phyloP scores from a whole-genome alignment of 2,329 filamentous ascomycete species.

The Aureobasidium uvarum region DNA sequence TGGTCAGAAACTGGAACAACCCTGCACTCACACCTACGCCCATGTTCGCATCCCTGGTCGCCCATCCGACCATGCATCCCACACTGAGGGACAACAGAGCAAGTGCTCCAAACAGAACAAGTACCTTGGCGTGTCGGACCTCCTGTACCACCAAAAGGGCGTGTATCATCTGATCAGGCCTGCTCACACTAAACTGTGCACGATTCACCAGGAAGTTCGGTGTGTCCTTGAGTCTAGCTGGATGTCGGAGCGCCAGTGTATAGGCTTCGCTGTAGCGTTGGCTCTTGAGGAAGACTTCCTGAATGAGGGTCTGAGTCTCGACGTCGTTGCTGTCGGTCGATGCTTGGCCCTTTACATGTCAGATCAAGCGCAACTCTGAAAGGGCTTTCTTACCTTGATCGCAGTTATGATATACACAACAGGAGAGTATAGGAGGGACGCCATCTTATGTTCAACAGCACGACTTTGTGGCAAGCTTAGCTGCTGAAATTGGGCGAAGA shows the following conservation, averaged over 20 bases:
- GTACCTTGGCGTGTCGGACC: not conserved
- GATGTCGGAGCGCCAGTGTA: not conserved
- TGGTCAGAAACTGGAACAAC: not conserved
- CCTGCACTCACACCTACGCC: not conserved
- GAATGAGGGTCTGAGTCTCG: not conserved
- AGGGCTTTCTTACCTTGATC: too few species aligned
- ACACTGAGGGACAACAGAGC: not conserved
- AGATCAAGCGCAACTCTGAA: too few species aligned
- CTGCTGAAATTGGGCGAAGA: too few species aligned
- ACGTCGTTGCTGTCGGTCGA: not conserved
- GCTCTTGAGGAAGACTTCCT: not conserved
- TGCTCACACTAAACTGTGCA: not conserved
- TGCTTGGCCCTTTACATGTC: not conserved
- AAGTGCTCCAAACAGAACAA: not conserved
- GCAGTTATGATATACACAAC: too few species aligned
- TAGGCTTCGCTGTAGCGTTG: not conserved
- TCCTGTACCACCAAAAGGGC: not conserved
- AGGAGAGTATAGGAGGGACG: too few species aligned
- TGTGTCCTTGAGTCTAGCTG: not conserved
- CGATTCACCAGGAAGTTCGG: not conserved
- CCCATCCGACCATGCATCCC: not conserved
- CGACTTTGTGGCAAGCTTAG: too few species aligned
- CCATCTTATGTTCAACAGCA: too few species aligned
- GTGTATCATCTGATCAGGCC: not conserved
- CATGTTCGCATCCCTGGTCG: not conserved